A percentile compares a stretch with the other conserved stretches of the same genome.
These are phyloP conservation scores for Penicillium polonicum DNA, from an alignment of 2,329 filamentous ascomycete species.

Conservation along the genomic window DNA sequence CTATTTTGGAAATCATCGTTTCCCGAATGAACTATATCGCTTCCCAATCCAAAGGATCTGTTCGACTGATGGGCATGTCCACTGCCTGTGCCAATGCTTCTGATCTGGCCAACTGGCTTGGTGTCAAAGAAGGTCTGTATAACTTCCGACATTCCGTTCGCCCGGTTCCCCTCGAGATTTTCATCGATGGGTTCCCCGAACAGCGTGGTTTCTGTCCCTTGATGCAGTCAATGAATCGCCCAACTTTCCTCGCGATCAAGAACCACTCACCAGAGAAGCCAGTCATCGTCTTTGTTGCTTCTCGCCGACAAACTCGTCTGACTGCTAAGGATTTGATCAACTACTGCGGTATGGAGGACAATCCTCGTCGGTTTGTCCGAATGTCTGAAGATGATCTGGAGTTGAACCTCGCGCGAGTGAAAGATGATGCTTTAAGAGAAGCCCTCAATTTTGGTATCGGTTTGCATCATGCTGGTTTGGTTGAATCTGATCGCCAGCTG, in stretches of 20 bases:
- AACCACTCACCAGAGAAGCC: slow-evolving; percentile 94
- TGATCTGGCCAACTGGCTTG: slow-evolving; percentile 93
- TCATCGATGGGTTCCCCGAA: slow-evolving; percentile 95
- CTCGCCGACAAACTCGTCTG: slow-evolving; percentile 86
- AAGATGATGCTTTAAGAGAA: slow-evolving; percentile 88
- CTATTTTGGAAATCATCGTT: slow-evolving; percentile 96
- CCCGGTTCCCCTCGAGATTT: slow-evolving; percentile 91
- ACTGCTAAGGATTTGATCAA: slow-evolving; percentile 97
- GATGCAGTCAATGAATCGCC: slow-evolving; percentile 99
- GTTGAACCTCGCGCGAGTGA: slow-evolving; percentile 81
- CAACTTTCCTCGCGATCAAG: slow-evolving; percentile 94
- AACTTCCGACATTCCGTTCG: slow-evolving; percentile 97
- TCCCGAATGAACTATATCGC: slow-evolving; percentile 97
- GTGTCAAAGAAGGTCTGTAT: slow-evolving; percentile 92
- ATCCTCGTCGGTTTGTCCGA: slow-evolving; percentile 84
- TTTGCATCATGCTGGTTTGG: slow-evolving; percentile 92
- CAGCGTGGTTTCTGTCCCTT: slow-evolving; percentile 92
- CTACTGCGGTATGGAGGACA: slow-evolving; percentile 97
- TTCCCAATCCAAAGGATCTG: slow-evolving; percentile 82
- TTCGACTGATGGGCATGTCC: slow-evolving; percentile 95
- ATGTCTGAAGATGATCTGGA: slow-evolving; percentile 95
- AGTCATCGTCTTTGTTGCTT: slow-evolving; percentile 97
- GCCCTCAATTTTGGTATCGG: slow-evolving; percentile 97
- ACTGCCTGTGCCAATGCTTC: slow-evolving; percentile 95
- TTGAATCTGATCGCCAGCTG: slow-evolving; percentile 88